These are phyloP conservation scores for Colletotrichum sansevieriae DNA, from an alignment of 2,329 filamentous ascomycete genomes.

Conservation along the genomic window DNA sequence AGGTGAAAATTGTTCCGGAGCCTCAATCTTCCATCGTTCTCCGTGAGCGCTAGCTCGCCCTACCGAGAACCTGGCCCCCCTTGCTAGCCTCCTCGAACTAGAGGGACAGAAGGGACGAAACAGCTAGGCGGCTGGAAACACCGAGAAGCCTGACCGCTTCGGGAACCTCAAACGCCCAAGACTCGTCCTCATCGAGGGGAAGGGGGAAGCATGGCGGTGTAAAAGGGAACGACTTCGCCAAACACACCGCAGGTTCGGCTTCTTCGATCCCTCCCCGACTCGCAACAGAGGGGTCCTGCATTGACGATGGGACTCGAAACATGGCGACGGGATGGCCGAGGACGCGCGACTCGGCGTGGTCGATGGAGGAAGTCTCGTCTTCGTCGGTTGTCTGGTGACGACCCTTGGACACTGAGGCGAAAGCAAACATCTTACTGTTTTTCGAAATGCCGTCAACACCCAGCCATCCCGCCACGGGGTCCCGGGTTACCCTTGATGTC, in stretches of 20 bases:
- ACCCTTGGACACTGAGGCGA: neutral
- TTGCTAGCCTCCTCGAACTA: neutral
- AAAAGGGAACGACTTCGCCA: neutral
- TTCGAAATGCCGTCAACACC: neutral
- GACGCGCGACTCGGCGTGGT: neutral
- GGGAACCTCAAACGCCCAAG: neutral
- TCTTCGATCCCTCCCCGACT: neutral
- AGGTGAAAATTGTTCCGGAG: neutral
- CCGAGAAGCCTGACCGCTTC: neutral
- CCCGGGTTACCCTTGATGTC: constrained; percentile 2
- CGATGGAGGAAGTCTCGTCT: too few relatives aligned
- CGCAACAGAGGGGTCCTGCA: neutral
- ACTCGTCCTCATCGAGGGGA: neutral
- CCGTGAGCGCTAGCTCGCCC: neutral
- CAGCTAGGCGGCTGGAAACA: too few relatives aligned
- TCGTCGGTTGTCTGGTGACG: neutral
- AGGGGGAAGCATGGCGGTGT: constrained; percentile 7
- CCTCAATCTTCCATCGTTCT: constrained; percentile 1
- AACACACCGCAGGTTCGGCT: constrained; percentile 32
- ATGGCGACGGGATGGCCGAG: constrained; percentile 9
- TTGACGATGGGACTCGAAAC: constrained; percentile 3
- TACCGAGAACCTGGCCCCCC: neutral
- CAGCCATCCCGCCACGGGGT: neutral
- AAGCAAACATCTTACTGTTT: constrained; percentile 22
- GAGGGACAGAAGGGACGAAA: neutral